Evolutionary conservation across 805 yeast species (phyloP).

Genomic region (Cyberlindnera xylosilytica): DNA sequence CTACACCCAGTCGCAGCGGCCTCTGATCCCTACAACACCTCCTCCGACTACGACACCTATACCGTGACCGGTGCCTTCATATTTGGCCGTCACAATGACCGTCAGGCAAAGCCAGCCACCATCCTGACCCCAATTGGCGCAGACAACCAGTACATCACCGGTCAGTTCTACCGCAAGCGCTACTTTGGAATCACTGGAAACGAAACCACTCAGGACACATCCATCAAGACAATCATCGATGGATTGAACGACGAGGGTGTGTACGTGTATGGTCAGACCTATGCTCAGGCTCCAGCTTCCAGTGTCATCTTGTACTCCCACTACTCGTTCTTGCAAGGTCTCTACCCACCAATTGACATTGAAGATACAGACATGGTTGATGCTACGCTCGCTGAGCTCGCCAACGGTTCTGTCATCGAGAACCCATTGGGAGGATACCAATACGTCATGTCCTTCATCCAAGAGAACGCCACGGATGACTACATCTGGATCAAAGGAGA

Average conservation of each 20-base stretch:
- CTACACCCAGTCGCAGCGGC: too few species aligned
- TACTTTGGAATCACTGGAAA: slow-evolving; percentile 36
- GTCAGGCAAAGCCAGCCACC: slow-evolving; percentile 43
- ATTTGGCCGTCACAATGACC: slow-evolving; percentile 48
- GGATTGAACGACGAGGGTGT: slow-evolving; percentile 34
- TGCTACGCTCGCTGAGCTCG: slow-evolving; percentile 30
- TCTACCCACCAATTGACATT: slow-evolving; percentile 40
- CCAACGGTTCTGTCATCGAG: slow-evolving; percentile 38
- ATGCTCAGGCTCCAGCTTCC: slow-evolving; percentile 33
- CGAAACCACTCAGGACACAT: slow-evolving; percentile 17
- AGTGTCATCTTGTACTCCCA: slow-evolving; percentile 41
- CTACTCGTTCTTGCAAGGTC: slow-evolving; percentile 43
- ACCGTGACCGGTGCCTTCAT: slow-evolving; percentile 37
- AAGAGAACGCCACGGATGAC: slow-evolving; percentile 34
- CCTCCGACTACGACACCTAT: slow-evolving; percentile 8
- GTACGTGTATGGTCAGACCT: slow-evolving; percentile 35
- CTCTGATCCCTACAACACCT: background rate
- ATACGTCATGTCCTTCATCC: slow-evolving; percentile 39
- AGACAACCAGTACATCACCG: slow-evolving; percentile 34
- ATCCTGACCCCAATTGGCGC: slow-evolving; percentile 44
- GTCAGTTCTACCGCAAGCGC: slow-evolving; percentile 39
- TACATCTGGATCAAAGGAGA: slow-evolving; percentile 43
- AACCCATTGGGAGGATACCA: slow-evolving; percentile 45
- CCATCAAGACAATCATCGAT: slow-evolving; percentile 29
- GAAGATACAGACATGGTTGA: slow-evolving; percentile 21